Conservation (phyloP, 2,329 filamentous ascomycete species). For the Dichotomopilus funicola region DNA sequence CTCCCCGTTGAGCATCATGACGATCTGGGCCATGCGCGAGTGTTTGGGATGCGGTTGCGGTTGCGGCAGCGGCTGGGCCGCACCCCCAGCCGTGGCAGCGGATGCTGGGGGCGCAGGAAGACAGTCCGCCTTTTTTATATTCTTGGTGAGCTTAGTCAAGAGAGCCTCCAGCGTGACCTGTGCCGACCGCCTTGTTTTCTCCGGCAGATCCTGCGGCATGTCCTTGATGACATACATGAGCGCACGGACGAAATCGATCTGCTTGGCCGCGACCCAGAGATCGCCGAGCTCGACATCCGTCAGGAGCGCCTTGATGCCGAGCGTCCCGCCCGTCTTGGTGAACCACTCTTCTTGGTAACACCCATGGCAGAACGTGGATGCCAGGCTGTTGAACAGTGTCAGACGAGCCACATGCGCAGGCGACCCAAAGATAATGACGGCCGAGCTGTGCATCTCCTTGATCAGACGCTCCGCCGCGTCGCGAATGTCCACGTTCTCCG, state of each 20-base stretch:
- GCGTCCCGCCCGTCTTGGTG: constrained; percentile 84
- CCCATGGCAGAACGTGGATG: constrained; percentile 81
- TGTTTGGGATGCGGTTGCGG: constrained; percentile 41
- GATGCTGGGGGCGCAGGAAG: constrained; percentile 35
- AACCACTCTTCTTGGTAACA: constrained; percentile 99
- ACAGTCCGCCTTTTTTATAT: constrained; percentile 68
- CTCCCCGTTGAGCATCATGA: constrained; percentile 78
- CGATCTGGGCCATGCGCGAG: constrained; percentile 66
- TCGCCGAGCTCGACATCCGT: constrained; percentile 81
- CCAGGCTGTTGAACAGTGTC: constrained; percentile 77
- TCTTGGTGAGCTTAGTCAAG: constrained; percentile 70
- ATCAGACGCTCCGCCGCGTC: constrained; percentile 77
- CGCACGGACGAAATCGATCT: constrained; percentile 83
- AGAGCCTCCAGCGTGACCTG: constrained; percentile 78
- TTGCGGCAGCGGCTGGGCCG: constrained; percentile 24
- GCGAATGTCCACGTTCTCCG: constrained; percentile 71
- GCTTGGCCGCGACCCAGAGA: constrained; percentile 72
- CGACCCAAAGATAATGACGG: constrained; percentile 71
- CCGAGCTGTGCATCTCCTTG: constrained; percentile 68
- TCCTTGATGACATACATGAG: constrained; percentile 97
- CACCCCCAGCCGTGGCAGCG: constrained; percentile 10
- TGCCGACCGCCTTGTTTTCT: constrained; percentile 76
- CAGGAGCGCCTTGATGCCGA: constrained; percentile 83
- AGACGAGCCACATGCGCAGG: constrained; percentile 65
- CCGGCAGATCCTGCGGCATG: constrained; percentile 88